phyloP scores from a whole-genome alignment of 352 stramenopile species.

The Globisporangium spiculum region DNA sequence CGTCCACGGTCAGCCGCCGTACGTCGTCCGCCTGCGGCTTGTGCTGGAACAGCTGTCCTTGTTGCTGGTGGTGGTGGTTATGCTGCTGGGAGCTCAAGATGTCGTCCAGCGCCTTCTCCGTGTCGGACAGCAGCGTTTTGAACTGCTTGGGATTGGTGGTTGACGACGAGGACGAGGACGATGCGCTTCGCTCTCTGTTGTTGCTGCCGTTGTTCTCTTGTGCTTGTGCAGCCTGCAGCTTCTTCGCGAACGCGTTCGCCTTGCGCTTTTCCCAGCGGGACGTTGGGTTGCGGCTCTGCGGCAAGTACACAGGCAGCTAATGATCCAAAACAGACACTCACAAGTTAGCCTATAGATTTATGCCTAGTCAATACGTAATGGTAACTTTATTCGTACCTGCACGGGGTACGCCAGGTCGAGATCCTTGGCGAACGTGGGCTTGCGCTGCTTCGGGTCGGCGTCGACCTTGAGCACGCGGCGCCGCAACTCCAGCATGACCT shows the following conservation, averaged over 20 bases:
- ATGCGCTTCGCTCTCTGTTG: background rate
- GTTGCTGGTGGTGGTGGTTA: conserved; percentile 17
- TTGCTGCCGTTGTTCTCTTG: conserved; percentile 10
- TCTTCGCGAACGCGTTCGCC: conserved; percentile 21
- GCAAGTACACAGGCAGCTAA: background rate
- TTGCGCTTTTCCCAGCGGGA: conserved; percentile 43
- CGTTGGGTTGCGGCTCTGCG: conserved; percentile 3
- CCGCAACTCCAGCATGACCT: conserved; percentile 66
- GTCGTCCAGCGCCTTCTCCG: conserved; percentile 47
- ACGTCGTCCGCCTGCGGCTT: conserved; percentile 40
- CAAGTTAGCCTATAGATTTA: background rate
- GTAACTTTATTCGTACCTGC: background rate
- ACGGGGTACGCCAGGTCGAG: conserved; percentile 15
- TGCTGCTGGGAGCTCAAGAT: conserved; percentile 31
- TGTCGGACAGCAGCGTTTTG: conserved; percentile 36
- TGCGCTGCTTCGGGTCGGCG: conserved; percentile 20
- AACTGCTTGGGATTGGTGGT: conserved; percentile 20
- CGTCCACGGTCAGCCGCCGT: conserved; percentile 51
- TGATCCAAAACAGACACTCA: background rate
- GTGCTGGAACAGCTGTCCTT: conserved; percentile 8
- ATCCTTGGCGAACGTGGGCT: conserved; percentile 28
- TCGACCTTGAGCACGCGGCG: conserved; percentile 59
- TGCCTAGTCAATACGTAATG: no score
- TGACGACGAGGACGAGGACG: background rate
- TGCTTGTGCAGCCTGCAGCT: conserved; percentile 16